A percentile compares a stretch with the other conserved stretches of the same genome.
These are phyloP conservation scores for Pelargonium nanum DNA, from an alignment of 345 rosid species.

Conservation along the genomic window DNA sequence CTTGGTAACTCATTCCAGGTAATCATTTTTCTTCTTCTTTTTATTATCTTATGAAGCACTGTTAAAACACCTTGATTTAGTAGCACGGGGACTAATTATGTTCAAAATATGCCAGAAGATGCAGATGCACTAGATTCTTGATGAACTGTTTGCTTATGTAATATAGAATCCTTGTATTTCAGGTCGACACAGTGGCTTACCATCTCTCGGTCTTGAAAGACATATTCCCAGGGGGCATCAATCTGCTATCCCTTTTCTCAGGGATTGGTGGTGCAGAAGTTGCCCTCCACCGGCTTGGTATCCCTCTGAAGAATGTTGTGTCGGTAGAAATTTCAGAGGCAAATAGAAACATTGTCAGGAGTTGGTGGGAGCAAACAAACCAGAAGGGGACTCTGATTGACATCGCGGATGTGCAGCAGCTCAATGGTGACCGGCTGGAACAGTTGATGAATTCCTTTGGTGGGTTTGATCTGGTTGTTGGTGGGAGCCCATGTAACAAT, in stretches of 20 bases:
- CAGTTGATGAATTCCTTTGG: conserved; percentile 41
- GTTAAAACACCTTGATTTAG: background rate
- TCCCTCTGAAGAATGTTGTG: conserved; percentile 57
- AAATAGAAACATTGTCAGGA: conserved; percentile 44
- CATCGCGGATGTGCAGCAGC: conserved; percentile 37
- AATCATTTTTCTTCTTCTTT: background rate
- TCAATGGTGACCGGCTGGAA: conserved; percentile 36
- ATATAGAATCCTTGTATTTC: conserved; percentile 9
- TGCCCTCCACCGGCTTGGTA: conserved; percentile 68
- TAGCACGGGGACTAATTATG: background rate
- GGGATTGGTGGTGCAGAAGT: conserved; percentile 97
- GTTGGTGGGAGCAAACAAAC: conserved; percentile 91
- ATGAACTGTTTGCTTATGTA: background rate
- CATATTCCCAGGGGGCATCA: conserved; percentile 55
- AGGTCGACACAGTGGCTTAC: conserved; percentile 94
- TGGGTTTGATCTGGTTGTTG: conserved; percentile 76
- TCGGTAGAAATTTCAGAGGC: conserved; percentile 60
- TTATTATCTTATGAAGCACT: background rate
- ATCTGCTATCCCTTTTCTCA: conserved; percentile 71
- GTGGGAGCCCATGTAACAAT: conserved; percentile 93
- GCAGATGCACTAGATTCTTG: background rate
- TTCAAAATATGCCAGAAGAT: background rate
- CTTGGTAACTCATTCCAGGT: conserved; percentile 95
- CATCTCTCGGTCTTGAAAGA: conserved; percentile 62
- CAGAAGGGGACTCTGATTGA: conserved; percentile 62